Evolutionary conservation across 352 stramenopile species (phyloP), one percentile per base, ranked within the genome.

Genomic region (Globisporangium mamillatum): DNA sequence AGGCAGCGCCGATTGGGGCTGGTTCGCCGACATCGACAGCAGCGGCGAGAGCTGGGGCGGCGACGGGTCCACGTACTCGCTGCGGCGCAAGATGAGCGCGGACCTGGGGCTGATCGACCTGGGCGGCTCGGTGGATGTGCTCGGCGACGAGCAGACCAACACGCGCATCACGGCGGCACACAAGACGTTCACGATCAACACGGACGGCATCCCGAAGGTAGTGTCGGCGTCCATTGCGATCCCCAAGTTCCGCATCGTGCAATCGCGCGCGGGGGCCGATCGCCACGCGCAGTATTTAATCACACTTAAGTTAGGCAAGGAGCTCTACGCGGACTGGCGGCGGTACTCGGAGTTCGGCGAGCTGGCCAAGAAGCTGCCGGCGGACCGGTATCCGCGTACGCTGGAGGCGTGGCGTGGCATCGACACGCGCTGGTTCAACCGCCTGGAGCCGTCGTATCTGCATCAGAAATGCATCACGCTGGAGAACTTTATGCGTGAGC

Each of bases 341-440:
- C 84, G 88, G 52, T 95, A 95, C 76, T 95, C 88, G 59, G 86
- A 95, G 67, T 95, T 95, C 63, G 84, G 85, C n/a, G 88, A 93
- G 64, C 72, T 95, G 52, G 74, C 86, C 32, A 95, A 95, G 73
- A 94, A 80, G 60, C 71, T 95, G 67, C 82, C 89, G 22, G 56
- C 75, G 1, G 75, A 84, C n/a, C 70, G 76, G 1, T 93, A 79
- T 62, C 73, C 75, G 24, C 80, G 86, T 22, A 90, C 86, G 62
- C 82, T 86, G 68, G 71, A 84, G 10, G 86, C 86, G 0, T 95
- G 88, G 88, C 73, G 76, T 36, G 65, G 68, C 27, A 94, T 95
- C 54, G 88, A 95, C 52, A 95, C 88, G 66, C 77, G 88, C 41
- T 95, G 88, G 88, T 95, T 95, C 60, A 95, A 95, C 59, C 85